Conservation (phyloP, 768 basidiomycete species). For the Podaxis pistillaris region DNA sequence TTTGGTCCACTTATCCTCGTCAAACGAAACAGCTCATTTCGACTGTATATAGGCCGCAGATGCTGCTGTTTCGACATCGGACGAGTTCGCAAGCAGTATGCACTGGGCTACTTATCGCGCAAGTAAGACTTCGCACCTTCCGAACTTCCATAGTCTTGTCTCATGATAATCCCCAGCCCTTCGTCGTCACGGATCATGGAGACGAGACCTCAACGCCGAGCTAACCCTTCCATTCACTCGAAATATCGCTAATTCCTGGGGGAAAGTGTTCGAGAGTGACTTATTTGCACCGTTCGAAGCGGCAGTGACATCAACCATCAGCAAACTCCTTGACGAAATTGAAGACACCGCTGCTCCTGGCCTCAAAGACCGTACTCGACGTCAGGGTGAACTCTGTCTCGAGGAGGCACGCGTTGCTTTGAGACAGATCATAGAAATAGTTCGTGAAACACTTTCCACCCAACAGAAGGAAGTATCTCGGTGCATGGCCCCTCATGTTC, state of each 20-base stretch:
- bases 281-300: conserved; percentile 49
- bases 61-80: conserved; percentile 44
- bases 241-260: conserved; percentile 58
- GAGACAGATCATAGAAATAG: conserved; percentile 44
- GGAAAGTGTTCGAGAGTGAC: conserved; percentile 58
- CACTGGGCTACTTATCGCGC: conserved; percentile 63
- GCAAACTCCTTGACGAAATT: conserved; percentile 47
- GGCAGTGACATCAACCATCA: conserved; percentile 34
- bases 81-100: conserved; percentile 51
- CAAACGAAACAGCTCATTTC: conserved; percentile 1
- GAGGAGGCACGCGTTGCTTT: conserved; percentile 52
- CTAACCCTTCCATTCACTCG: conserved; percentile 56
- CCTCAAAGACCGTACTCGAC: conserved; percentile 48
- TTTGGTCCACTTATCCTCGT: conserved; percentile 6
- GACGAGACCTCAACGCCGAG: conserved; percentile 60
- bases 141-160: background rate
- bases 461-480: conserved; percentile 63
- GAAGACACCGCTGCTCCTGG: conserved; percentile 49
- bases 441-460: conserved; percentile 46
- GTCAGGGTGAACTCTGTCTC: conserved; percentile 50
- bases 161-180: conserved; percentile 32
- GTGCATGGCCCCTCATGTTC: conserved; percentile 55
- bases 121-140: conserved; percentile 32
- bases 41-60: conserved; percentile 34
- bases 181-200: conserved; percentile 53